phyloP scores from a whole-genome alignment of 257 asterid genomes.

The Jasminum sambac region DNA sequence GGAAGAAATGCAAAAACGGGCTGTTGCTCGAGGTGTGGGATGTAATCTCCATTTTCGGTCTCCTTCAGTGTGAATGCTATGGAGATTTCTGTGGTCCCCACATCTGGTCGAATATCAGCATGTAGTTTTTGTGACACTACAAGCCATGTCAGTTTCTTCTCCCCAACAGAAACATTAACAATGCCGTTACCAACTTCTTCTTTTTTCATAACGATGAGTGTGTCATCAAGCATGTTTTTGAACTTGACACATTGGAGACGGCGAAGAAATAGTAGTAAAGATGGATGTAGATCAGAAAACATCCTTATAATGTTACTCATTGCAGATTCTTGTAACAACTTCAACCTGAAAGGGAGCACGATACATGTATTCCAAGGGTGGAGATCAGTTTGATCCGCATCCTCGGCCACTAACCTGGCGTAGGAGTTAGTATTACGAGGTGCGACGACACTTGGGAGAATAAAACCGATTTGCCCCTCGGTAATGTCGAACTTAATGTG shows the following conservation, averaged over 20 bases:
- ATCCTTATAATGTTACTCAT: slow-evolving; percentile 67
- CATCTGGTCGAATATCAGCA: slow-evolving; percentile 66
- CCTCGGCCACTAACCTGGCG: slow-evolving; percentile 51
- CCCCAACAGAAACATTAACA: slow-evolving; percentile 70
- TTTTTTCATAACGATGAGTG: slow-evolving; percentile 77
- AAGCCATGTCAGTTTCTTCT: slow-evolving; percentile 78
- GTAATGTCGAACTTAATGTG: slow-evolving; percentile 90
- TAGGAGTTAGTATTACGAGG: slow-evolving; percentile 69
- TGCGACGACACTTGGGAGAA: slow-evolving; percentile 83
- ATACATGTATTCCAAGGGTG: slow-evolving; percentile 84
- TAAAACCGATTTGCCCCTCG: slow-evolving; percentile 94
- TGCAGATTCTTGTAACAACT: slow-evolving; percentile 43
- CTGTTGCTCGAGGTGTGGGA: slow-evolving; percentile 72
- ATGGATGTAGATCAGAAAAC: slow-evolving; percentile 93
- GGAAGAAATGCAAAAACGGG: slow-evolving; percentile 99
- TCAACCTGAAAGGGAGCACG: slow-evolving; percentile 81
- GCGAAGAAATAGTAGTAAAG: slow-evolving; percentile 82
- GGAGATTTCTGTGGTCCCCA: slow-evolving; percentile 74
- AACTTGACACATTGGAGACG: slow-evolving; percentile 82
- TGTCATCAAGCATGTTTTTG: slow-evolving; percentile 61
- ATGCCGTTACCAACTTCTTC: slow-evolving; percentile 71
- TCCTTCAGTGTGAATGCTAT: slow-evolving; percentile 81
- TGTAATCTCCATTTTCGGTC: slow-evolving; percentile 52
- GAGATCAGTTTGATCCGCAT: slow-evolving; percentile 37
- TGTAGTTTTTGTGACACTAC: slow-evolving; percentile 70